Conservation (phyloP, 257 asterid species). For the Nicotiana undulata region DNA sequence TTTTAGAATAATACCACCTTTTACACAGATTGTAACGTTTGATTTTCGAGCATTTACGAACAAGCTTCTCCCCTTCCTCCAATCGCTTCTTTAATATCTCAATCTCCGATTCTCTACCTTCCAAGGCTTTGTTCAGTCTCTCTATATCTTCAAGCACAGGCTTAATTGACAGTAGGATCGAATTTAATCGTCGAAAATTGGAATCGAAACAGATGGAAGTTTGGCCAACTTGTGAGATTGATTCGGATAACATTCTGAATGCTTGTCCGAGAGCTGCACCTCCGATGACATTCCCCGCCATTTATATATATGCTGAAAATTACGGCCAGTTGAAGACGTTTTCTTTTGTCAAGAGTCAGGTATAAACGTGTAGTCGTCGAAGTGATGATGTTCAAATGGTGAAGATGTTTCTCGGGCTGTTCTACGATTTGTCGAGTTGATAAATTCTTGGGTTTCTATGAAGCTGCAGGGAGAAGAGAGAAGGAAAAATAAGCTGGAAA, state of each 20-base stretch:
- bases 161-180: conserved; percentile 8
- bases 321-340: background rate
- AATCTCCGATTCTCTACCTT: conserved; percentile 15
- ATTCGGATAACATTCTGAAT: background rate
- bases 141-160: conserved; percentile 25
- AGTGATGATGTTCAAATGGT: background rate
- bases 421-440: background rate
- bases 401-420: background rate
- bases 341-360: background rate
- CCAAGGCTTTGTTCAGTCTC: conserved; percentile 20
- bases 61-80: conserved; percentile 17
- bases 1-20: conserved; percentile 19
- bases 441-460: background rate
- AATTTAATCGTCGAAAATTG: conserved; percentile 14
- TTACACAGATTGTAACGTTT: conserved; percentile 15
- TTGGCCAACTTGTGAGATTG: background rate
- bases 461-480: background rate
- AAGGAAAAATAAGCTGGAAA: background rate
- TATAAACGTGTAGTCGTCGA: background rate
- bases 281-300: conserved; percentile 6
- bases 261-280: conserved; percentile 14
- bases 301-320: background rate
- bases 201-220: conserved; percentile 15
- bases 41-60: conserved; percentile 13
- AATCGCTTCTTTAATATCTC: conserved; percentile 6